Evolutionary conservation across 2,329 filamentous ascomycete species (phyloP).

Genomic region (Magnaporthales sp.): DNA sequence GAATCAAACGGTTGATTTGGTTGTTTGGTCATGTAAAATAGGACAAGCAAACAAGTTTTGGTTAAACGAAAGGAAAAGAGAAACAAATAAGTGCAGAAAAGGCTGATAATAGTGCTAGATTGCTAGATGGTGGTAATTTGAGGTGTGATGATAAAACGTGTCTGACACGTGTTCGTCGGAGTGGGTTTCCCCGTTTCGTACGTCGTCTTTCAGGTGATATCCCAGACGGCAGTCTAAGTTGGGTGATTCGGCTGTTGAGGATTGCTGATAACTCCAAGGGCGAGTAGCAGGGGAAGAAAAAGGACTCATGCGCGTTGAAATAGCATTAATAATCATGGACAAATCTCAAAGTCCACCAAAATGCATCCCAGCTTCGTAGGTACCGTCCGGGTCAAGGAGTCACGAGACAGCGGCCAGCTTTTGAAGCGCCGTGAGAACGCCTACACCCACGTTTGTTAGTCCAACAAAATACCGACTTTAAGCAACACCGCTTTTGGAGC

Average conservation of each 20-base stretch:
- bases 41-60: background rate
- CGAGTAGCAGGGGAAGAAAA: background rate
- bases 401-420: constrained; percentile 22
- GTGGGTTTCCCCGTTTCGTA: background rate
- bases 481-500: background rate
- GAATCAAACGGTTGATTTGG: background rate
- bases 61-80: background rate
- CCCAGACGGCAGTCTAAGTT: background rate
- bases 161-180: background rate
- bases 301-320: background rate
- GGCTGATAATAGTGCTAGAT: background rate
- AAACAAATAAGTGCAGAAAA: background rate
- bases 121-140: background rate
- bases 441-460: background rate
- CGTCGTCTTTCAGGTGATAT: background rate
- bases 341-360: background rate
- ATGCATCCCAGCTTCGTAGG: background rate
- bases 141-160: background rate
- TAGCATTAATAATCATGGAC: background rate
- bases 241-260: background rate
- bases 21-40: background rate
- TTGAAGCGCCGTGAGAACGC: constrained; percentile 22
- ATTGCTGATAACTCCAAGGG: background rate
- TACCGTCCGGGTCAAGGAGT: constrained; percentile 6
- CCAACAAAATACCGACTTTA: background rate